Base-by-base conservation (phyloP, 139 green algal species). In the Tetraselmis chui region DNA sequence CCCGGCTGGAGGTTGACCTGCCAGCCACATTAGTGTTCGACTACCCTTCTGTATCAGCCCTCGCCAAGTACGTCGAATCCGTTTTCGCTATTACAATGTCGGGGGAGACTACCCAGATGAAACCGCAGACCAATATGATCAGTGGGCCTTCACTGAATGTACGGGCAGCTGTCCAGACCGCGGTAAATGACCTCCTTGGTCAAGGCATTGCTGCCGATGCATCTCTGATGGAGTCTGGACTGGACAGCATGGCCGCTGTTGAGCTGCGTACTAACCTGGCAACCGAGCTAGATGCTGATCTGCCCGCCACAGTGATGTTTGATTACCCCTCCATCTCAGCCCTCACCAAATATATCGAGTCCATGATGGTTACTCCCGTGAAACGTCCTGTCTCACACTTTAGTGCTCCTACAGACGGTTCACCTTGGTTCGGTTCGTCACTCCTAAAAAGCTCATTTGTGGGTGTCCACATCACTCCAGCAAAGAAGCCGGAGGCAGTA, bases 221-320 rank as follows among this genome's bases (percentile, higher is more conserved):
- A 1, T 83, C 88, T 1, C 87, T 96, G 27, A 94, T 95, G 90
- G 89, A 92, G 75, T 86, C 89, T 23, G 93, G 93, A 0, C 80
- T 96, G 45, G 93, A 96, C 82, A 93, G 86, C 29, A 85, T 97
- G 29, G 93, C 87, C 0, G 84, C 92, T 28, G 92, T 96, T 67
- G 45, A 67, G 18, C 45, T 67, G 18, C 45, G 45, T 18, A 96
- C 95, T 85, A 80, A 84, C 23, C 86, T 97, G 31, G 87, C 92
- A n/a, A 28, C 30, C 0, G 75, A 76, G 28, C 89, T 95, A 27
- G 86, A 82, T 0, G 31, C 93, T 0, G 90, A 96, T 76, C 85
- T 97, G 29, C 93, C 93, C 1, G 79, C 87, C 27, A 97, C 93
- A 0, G 80, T 97, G 23, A 90, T 86, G 0, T 97, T 97, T 87